phyloP scores from a whole-genome alignment of 140 eudicot genomes.

The Stevia rebaudiana region DNA sequence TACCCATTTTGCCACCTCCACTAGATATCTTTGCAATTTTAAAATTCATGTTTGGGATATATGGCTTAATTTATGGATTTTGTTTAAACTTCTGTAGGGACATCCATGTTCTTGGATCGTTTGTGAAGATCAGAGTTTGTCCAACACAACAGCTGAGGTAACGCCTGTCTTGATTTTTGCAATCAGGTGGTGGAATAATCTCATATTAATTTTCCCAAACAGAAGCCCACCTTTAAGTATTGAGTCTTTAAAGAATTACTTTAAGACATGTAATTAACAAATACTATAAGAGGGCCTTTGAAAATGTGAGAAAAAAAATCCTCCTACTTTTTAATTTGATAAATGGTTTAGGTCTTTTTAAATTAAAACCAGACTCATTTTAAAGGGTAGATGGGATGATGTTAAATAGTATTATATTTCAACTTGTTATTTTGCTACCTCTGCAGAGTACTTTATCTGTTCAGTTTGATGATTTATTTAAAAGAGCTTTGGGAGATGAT shows the following conservation, averaged over 20 bases:
- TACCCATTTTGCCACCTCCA: neutral
- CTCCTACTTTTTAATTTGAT: neutral
- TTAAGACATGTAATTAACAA: constrained; percentile 5
- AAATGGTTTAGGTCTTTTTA: constrained; percentile 10
- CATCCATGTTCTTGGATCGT: constrained; percentile 63
- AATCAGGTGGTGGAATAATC: constrained; percentile 10
- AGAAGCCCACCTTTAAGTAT: neutral
- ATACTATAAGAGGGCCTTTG: neutral
- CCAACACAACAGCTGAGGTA: constrained; percentile 39
- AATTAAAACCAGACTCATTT: neutral
- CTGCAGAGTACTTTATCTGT: constrained; percentile 71
- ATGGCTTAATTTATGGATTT: neutral
- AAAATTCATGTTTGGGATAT: neutral
- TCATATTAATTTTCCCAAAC: neutral
- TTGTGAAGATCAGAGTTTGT: constrained; percentile 37
- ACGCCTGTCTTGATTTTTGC: constrained; percentile 29
- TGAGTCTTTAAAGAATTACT: neutral
- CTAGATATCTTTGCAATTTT: neutral
- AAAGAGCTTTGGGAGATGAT: constrained; percentile 97
- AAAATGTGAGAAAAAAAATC: neutral
- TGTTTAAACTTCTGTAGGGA: constrained; percentile 43
- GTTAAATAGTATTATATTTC: neutral
- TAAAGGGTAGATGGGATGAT: neutral
- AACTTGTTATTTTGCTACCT: constrained; percentile 18
- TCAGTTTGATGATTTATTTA: constrained; percentile 90